Evolutionary conservation across 352 stramenopile species (phyloP).

Genomic region (Pilasporangium apinafurcum): DNA sequence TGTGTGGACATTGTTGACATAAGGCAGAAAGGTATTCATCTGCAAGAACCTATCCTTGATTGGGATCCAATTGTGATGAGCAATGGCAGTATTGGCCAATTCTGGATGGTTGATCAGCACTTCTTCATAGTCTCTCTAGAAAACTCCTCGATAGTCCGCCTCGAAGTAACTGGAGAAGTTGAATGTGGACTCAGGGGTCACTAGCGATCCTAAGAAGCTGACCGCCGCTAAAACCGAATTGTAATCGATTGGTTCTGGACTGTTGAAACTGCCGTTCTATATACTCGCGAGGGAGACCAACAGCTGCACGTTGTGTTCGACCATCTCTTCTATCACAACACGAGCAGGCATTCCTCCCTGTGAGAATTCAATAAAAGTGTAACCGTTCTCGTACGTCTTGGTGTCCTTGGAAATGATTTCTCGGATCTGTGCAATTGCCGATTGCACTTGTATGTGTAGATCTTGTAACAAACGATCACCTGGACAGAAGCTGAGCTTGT

Average conservation of each 20-base stretch:
- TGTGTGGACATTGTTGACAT: slow-evolving; percentile 21
- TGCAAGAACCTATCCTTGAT: slow-evolving; percentile 7
- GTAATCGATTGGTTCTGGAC: slow-evolving; percentile 17
- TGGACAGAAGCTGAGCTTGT: slow-evolving; percentile 29
- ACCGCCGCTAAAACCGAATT: slow-evolving; percentile 7
- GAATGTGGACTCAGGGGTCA: slow-evolving; percentile 14
- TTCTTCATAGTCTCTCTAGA: slow-evolving; percentile 21
- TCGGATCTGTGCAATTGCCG: slow-evolving; percentile 31
- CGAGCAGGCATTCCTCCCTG: slow-evolving; percentile 35
- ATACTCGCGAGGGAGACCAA: slow-evolving; percentile 34
- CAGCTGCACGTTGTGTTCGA: slow-evolving; percentile 40
- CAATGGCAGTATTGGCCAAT: slow-evolving; percentile 9
- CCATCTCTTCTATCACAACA: slow-evolving; percentile 44
- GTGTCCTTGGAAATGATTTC: slow-evolving; percentile 10
- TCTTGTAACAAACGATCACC: slow-evolving; percentile 16
- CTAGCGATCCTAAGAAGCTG: slow-evolving; percentile 8
- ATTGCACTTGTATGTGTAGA: slow-evolving; percentile 22
- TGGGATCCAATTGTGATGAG: slow-evolving; percentile 19
- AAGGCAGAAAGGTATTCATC: slow-evolving; percentile 13
- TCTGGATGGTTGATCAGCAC: slow-evolving; percentile 6
- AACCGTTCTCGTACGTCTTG: slow-evolving; percentile 19
- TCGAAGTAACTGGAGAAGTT: slow-evolving; percentile 21
- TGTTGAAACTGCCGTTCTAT: slow-evolving; percentile 43
- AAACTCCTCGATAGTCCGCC: slow-evolving; percentile 13
- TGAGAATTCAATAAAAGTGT: slow-evolving; percentile 44